Conservation (phyloP, 208 protist species). For the Naegleria lovaniensis region DNA sequence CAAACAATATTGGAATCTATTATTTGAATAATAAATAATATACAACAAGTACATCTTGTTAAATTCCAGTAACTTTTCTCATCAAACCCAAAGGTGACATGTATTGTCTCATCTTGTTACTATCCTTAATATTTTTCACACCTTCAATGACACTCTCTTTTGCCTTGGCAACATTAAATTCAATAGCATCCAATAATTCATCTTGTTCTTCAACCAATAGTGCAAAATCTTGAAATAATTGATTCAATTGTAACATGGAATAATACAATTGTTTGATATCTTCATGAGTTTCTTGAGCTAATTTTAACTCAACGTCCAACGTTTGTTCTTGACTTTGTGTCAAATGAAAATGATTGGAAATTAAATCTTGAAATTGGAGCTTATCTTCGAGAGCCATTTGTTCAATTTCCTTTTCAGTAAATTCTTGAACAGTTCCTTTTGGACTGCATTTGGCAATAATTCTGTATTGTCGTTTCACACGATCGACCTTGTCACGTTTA, state of each 20-base stretch:
- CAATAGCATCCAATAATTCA: constrained; percentile 26
- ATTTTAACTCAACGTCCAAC: background rate
- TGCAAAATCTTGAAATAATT: constrained; percentile 19
- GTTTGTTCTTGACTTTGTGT: background rate
- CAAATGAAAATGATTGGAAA: background rate
- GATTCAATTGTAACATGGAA: background rate
- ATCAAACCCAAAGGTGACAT: background rate
- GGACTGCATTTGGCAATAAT: background rate
- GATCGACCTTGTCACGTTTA: background rate
- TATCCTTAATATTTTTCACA: constrained; percentile 20
- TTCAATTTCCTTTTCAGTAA: background rate
- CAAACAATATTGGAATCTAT: too few species aligned
- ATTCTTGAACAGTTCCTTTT: background rate
- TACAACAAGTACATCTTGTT: too few species aligned
- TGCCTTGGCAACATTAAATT: constrained; percentile 6
- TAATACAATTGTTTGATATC: constrained; percentile 12
- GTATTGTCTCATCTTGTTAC: background rate
- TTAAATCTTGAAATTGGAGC: background rate
- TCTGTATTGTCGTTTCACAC: background rate
- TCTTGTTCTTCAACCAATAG: background rate
- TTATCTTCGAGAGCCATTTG: background rate
- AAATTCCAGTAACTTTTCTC: too few species aligned
- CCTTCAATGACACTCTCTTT: background rate
- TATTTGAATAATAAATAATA: too few species aligned
- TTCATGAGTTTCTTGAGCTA: background rate